These are phyloP conservation scores for Podaxis sp. DNA, from an alignment of 768 basidiomycete genomes.

Conservation along the genomic window DNA sequence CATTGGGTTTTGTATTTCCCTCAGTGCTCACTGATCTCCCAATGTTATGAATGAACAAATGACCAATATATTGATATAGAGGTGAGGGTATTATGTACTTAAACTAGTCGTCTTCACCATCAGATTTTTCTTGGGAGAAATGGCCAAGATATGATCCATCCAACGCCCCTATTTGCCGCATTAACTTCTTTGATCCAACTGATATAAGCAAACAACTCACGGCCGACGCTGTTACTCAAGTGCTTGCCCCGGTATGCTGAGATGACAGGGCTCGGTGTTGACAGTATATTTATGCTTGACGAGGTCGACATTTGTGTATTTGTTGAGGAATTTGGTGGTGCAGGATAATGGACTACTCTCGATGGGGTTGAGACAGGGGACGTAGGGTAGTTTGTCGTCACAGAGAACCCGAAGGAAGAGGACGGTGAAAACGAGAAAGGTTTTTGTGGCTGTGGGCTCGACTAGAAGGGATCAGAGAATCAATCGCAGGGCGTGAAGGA, in stretches of 20 bases:
- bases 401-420: slow-evolving; percentile 28
- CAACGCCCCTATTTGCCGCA: slow-evolving; percentile 30
- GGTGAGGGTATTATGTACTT: neutral
- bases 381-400: slow-evolving; percentile 28
- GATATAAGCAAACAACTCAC: slow-evolving; percentile 25
- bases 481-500: neutral
- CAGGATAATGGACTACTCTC: slow-evolving; percentile 33
- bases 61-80: neutral
- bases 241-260: slow-evolving; percentile 44
- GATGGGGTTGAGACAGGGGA: slow-evolving; percentile 43
- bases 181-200: neutral
- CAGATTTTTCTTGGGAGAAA: slow-evolving; percentile 18
- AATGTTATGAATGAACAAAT: neutral
- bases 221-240: slow-evolving; percentile 31
- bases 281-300: slow-evolving; percentile 31
- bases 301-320: slow-evolving; percentile 28
- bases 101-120: slow-evolving; percentile 20
- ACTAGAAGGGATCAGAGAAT: slow-evolving; percentile 21
- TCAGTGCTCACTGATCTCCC: neutral
- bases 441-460: slow-evolving; percentile 41
- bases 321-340: slow-evolving; percentile 29
- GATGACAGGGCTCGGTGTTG: slow-evolving; percentile 40
- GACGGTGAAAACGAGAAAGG: slow-evolving; percentile 40
- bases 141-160: slow-evolving; percentile 38
- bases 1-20: slow-evolving; percentile 7